Percentiles rank a stretch among this genome's conserved stretches.
Conservation (phyloP, 805 yeast species). For the Lachancea kluyveri region DNA sequence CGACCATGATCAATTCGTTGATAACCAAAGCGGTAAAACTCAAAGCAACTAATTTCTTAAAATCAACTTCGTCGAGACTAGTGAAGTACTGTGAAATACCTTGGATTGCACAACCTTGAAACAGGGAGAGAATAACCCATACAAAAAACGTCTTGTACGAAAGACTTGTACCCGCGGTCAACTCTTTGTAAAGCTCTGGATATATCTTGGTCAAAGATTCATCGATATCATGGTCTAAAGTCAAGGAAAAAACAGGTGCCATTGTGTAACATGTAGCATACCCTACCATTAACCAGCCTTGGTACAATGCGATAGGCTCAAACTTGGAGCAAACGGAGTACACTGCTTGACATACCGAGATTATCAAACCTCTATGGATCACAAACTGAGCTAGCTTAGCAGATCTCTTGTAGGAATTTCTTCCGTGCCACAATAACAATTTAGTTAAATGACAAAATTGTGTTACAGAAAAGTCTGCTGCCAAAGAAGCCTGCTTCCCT, state of each 20-base stretch:
- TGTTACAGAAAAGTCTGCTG: conserved; percentile 92
- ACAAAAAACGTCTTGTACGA: conserved; percentile 83
- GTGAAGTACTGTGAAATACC: conserved; percentile 72
- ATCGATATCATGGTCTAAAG: conserved; percentile 84
- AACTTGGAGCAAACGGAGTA: conserved; percentile 79
- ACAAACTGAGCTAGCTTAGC: conserved; percentile 94
- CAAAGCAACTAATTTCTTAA: conserved; percentile 75
- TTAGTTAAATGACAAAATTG: conserved; percentile 88
- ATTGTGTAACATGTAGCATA: conserved; percentile 95
- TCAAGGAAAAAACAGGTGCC: conserved; percentile 96
- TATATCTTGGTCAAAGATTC: conserved; percentile 83
- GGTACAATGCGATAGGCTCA: conserved; percentile 90
- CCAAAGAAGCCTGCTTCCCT: conserved; percentile 94
- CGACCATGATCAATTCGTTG: conserved; percentile 92
- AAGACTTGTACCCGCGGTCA: conserved; percentile 80
- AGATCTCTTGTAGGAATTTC: conserved; percentile 92
- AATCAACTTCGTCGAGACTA: conserved; percentile 47
- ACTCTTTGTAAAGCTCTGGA: conserved; percentile 91
- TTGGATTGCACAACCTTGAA: conserved; percentile 85
- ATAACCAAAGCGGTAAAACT: conserved; percentile 73
- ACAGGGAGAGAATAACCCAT: conserved; percentile 87
- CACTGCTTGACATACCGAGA: conserved; percentile 92
- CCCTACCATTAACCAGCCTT: conserved; percentile 98
- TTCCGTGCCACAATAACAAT: conserved; percentile 92
- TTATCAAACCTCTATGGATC: conserved; percentile 91